A percentile compares a stretch with the other conserved stretches of the same genome.
Conservation (phyloP, 805 yeast species). For the Suhomyces canberraensis region DNA sequence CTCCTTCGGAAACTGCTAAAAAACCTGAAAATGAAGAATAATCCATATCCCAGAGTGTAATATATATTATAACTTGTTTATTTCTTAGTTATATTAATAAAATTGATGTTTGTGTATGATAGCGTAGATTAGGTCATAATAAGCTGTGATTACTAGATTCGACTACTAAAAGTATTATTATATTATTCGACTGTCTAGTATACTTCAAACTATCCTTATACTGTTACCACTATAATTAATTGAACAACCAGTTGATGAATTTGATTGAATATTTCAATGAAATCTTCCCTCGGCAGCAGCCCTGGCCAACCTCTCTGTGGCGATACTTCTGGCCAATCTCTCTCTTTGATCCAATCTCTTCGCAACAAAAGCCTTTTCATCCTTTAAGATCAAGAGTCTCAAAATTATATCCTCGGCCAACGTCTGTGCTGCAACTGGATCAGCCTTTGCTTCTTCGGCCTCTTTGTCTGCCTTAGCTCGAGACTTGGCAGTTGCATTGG, state of each 20-base stretch:
- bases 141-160: too few species aligned
- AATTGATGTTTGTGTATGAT: not conserved
- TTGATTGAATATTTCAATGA: too few species aligned
- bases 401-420: slow-evolving; percentile 66
- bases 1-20: slow-evolving; percentile 5
- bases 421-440: slow-evolving; percentile 40
- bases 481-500: slow-evolving; percentile 62
- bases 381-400: slow-evolving; percentile 66
- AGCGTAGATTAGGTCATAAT: too few species aligned
- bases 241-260: too few species aligned
- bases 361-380: slow-evolving; percentile 56
- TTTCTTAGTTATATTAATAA: slow-evolving; percentile 4
- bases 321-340: slow-evolving; percentile 49
- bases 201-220: too few species aligned
- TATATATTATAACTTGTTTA: slow-evolving; percentile 1
- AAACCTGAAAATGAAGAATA: not conserved
- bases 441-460: slow-evolving; percentile 26
- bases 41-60: not conserved
- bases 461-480: slow-evolving; percentile 38
- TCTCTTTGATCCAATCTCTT: slow-evolving; percentile 62
- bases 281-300: slow-evolving; percentile 45
- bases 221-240: too few species aligned
- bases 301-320: slow-evolving; percentile 49
- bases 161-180: too few species aligned
- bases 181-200: too few species aligned